phyloP scores from a whole-genome alignment of 2,329 filamentous ascomycete genomes.

The Pestalotiopsis sp. region DNA sequence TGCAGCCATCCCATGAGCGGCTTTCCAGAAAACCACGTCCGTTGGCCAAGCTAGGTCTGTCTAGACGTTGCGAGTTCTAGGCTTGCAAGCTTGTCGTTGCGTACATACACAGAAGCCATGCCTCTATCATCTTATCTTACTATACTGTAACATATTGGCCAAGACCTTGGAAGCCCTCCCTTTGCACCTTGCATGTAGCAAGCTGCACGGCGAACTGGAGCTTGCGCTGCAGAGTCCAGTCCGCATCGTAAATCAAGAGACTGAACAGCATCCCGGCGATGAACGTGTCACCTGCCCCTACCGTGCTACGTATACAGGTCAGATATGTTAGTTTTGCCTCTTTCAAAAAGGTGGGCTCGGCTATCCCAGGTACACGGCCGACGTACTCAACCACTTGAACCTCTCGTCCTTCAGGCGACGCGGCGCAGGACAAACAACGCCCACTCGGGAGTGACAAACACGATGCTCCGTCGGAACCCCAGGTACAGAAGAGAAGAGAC shows the following conservation, averaged over 20 bases:
- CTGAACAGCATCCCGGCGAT: constrained; percentile 71
- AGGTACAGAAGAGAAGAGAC: constrained; percentile 40
- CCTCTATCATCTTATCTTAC: background rate
- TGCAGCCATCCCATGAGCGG: constrained; percentile 1
- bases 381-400: constrained; percentile 63
- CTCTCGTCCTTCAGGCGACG: constrained; percentile 37
- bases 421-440: constrained; percentile 42
- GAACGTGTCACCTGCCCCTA: constrained; percentile 78
- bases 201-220: constrained; percentile 65
- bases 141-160: constrained; percentile 29
- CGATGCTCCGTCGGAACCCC: constrained; percentile 47
- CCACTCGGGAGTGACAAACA: constrained; percentile 40
- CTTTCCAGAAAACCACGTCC: background rate
- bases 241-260: constrained; percentile 48
- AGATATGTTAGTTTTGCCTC: constrained; percentile 20
- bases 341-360: constrained; percentile 4
- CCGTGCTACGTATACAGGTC: constrained; percentile 49
- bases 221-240: constrained; percentile 51
- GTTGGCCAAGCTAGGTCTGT: background rate
- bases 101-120: background rate
- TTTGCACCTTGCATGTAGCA: constrained; percentile 68
- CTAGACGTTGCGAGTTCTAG: background rate
- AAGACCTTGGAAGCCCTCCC: constrained; percentile 65
- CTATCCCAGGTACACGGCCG: background rate
- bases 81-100: background rate